Conservation (phyloP, 352 stramenopile species). For the Phytophthora citricola region DNA sequence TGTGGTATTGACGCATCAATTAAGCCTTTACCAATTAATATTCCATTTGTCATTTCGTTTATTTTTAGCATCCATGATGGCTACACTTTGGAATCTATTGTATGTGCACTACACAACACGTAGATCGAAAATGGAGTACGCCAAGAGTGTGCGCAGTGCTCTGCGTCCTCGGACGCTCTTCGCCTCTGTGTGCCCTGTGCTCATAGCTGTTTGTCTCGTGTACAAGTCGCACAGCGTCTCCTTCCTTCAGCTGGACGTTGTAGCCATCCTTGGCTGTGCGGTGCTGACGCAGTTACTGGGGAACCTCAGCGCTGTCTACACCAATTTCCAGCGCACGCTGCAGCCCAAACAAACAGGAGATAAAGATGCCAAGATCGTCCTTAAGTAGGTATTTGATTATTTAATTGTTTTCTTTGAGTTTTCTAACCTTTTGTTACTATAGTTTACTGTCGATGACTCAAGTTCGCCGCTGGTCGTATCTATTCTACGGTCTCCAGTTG, state of each 20-base stretch:
- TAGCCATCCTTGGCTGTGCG: slow-evolving; percentile 46
- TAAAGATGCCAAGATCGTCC: slow-evolving; percentile 51
- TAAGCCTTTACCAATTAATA: too few species aligned
- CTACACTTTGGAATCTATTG: neutral
- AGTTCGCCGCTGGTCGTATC: slow-evolving; percentile 71
- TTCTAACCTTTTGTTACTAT: slow-evolving; percentile 7
- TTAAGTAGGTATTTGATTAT: slow-evolving; percentile 55
- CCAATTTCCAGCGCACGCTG: slow-evolving; percentile 74
- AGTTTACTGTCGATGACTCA: slow-evolving; percentile 80
- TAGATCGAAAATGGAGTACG: slow-evolving; percentile 54
- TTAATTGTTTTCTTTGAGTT: neutral
- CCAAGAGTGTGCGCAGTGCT: slow-evolving; percentile 64
- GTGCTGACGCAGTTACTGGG: slow-evolving; percentile 72
- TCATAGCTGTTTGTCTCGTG: slow-evolving; percentile 64
- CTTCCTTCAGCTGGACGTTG: slow-evolving; percentile 50
- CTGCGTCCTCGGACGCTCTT: slow-evolving; percentile 69
- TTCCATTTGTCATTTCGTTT: too few species aligned
- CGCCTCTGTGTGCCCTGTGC: slow-evolving; percentile 55
- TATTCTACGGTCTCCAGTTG: slow-evolving; percentile 62
- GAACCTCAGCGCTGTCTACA: slow-evolving; percentile 79
- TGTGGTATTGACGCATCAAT: too few species aligned
- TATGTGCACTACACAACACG: neutral
- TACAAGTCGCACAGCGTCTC: slow-evolving; percentile 44
- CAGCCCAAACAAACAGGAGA: slow-evolving; percentile 45
- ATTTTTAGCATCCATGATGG: neutral